Base-by-base conservation (phyloP, 768 basidiomycete genomes). In the Russula griseocarnosa region DNA sequence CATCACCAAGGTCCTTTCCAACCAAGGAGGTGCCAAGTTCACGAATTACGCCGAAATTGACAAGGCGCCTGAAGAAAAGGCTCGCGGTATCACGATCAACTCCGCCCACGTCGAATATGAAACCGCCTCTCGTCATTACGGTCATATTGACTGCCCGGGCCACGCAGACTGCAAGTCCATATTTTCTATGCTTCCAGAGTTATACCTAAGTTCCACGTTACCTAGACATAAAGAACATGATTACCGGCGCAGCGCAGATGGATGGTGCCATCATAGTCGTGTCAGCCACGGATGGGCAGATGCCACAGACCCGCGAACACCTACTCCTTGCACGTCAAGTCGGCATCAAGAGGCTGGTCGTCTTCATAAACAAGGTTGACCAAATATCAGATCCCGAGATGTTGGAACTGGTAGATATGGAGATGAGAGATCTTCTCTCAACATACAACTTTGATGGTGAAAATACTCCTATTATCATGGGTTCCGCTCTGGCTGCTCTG, bases 361-460 rank as follows among this genome's bases (percentile, higher is more conserved):
- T 99, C 69, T 99, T 97, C 82, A 94, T 99, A 77, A 99, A 99
- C 89, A 99, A 99, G 79, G 87, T 99, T 65, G 97, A 99, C 78
- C 85, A 88, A 80, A 90, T 98, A 63, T 85, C 88, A 66, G 97
- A 99, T 82, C 86, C 88, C 6, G 97, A 99, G 82, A 98, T 99
- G 94, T 80, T 98, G 61, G 94, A 97, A 79, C 88, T 99, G 64
- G 97, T 99, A 65, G 97, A 99, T 70, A 98, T 99, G 95, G 97
- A 99, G 83, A 99, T 99, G 87, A 88, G 97, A 64, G 97, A 99
- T 73, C 82, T 99, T 13, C 83, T 99, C 26, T 78, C 86, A 4
- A 86, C 86, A 16, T 98, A 98, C 79, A 91, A 93, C 71, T 99
- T 90, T 68, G 97, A 99, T 70, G 97, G 97, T 59, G 97, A 99